Percentiles rank a stretch among this genome's conserved stretches.
phyloP scores from a whole-genome alignment of 176 grass and related monocot species.

The Eragrostis nindensis region DNA sequence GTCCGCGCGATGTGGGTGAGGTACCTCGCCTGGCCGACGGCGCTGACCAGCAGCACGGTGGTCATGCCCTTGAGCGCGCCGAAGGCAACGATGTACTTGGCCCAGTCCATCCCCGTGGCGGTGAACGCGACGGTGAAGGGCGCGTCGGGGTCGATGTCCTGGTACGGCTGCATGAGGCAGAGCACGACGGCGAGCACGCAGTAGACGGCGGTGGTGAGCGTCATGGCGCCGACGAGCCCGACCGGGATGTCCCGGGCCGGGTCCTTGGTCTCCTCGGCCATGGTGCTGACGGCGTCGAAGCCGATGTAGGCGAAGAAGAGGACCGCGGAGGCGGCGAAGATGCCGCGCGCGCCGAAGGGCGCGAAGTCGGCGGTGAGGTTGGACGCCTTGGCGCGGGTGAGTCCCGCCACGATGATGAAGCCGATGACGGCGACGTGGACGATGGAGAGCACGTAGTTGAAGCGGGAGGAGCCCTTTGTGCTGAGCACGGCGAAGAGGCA shows the following conservation, averaged over 20 bases:
- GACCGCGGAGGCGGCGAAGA: constrained; percentile 73
- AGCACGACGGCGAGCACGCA: constrained; percentile 66
- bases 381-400: constrained; percentile 43
- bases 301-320: constrained; percentile 95
- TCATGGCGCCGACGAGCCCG: constrained; percentile 78
- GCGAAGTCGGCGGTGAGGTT: constrained; percentile 61
- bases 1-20: constrained; percentile 71
- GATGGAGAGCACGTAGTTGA: constrained; percentile 89
- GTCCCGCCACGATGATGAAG: constrained; percentile 75
- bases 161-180: constrained; percentile 74
- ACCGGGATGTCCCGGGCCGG: constrained; percentile 75
- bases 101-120: constrained; percentile 68
- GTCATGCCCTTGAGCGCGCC: constrained; percentile 84
- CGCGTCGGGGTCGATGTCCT: constrained; percentile 47
- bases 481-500: constrained; percentile 60
- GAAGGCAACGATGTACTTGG: constrained; percentile 80
- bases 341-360: constrained; percentile 57
- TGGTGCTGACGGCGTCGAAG: constrained; percentile 89
- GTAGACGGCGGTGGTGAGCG: constrained; percentile 54
- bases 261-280: constrained; percentile 90
- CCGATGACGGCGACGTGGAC: constrained; percentile 62
- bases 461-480: constrained; percentile 88
- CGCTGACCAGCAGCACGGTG: constrained; percentile 67
- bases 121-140: constrained; percentile 73
- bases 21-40: constrained; percentile 70